Conservation (phyloP, 148 eudicot genomes). For the Suaeda aralocaspica region DNA sequence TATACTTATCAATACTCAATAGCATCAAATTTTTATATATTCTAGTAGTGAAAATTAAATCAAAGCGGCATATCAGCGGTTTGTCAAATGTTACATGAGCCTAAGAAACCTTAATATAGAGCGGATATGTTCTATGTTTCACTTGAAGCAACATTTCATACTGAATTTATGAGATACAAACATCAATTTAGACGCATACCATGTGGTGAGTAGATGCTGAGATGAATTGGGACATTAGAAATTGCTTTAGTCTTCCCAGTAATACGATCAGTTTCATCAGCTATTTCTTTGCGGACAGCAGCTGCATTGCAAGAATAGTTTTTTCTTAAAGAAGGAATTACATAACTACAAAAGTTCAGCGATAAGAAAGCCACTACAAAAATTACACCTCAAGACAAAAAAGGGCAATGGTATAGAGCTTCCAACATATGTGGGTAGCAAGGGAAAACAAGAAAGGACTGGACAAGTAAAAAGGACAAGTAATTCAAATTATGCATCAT, state of each 20-base stretch:
- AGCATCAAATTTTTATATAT: background rate
- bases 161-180: background rate
- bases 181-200: conserved; percentile 42
- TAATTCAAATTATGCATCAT: background rate
- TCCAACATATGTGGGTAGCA: background rate
- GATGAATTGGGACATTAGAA: conserved; percentile 90
- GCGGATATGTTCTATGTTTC: too few species aligned
- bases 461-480: background rate
- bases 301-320: conserved; percentile 80
- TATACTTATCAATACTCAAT: background rate
- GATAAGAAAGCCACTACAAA: background rate
- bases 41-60: background rate
- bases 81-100: background rate
- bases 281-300: conserved; percentile 86
- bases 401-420: background rate
- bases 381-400: background rate
- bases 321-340: too few species aligned
- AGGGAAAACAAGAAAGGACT: background rate
- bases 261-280: conserved; percentile 94
- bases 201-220: conserved; percentile 94
- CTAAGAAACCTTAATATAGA: background rate
- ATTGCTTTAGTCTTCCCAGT: conserved; percentile 87
- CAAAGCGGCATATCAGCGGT: too few species aligned
- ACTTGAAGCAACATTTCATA: background rate
- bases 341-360: background rate